Base-by-base conservation (phyloP, 805 yeast species). In the Tetrapisispora pingtungensis region DNA sequence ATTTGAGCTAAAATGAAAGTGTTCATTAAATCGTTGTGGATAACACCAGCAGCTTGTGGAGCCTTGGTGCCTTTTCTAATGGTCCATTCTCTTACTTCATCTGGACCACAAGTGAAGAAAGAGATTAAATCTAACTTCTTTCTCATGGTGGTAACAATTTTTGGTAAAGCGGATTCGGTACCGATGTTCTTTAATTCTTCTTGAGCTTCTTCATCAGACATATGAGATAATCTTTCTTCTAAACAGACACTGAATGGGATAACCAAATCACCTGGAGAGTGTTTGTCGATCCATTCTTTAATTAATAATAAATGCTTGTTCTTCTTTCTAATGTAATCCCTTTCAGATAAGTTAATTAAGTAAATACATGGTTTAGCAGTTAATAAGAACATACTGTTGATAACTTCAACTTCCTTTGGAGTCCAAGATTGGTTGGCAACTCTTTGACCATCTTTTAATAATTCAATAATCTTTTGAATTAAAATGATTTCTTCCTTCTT, bases 21-120 rank as follows among this genome's bases (percentile, higher is more conserved):
- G 66, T 82, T 85, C 76, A 86, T 89, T 64, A 90, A 77, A 69
- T 90, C 98, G 33, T 89, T 84, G 67, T 93, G 98, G 58, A 90
- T 90, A 37, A 93, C 95, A 64, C 97, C 97, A 19, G 98, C 98
- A 37, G 98, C 97, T 61, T 84, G 88, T n/a, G 98, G 98, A 43
- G 97, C 97, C 56, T 85, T 81, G 39, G 90, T 84, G 56, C 94
- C 94, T 55, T 74, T 72, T 69, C 97, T 80, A 51, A 93, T 80
- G 31, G 98, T 93, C 98, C 98, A 93, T 68, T 94, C 97, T 66
- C 97, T 83, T 41, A 89, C 95, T 71, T 93, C 98, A 50, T 85
- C 86, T 35, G 95, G 84, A 55, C 98, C 98, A 62, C 93, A 82
- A 31, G 98, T 93, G 77, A 87, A 93, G 74, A 82, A 93, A 43